These are phyloP conservation scores for Fistulinella cinereoalba DNA, from an alignment of 1,284 basidiomycete species.

Conservation along the genomic window DNA sequence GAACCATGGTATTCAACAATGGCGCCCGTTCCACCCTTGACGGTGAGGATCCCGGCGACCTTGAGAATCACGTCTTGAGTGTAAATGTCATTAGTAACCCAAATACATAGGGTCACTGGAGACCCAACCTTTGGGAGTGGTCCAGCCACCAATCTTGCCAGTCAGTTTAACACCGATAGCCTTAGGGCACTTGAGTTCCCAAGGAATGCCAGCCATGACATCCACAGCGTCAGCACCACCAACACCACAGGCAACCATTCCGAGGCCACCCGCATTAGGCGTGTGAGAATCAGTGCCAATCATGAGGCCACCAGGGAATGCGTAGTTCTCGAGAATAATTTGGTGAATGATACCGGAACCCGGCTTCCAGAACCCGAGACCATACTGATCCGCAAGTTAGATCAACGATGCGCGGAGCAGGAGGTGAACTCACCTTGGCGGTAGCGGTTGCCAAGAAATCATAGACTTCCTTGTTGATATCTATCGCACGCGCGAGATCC, in stretches of 20 bases:
- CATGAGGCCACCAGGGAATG: slow-evolving; percentile 98
- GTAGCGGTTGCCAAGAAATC: slow-evolving; percentile 98
- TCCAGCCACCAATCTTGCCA: slow-evolving; percentile 96
- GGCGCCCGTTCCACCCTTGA: slow-evolving; percentile 97
- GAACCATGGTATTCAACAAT: slow-evolving; percentile 94
- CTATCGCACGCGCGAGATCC: slow-evolving; percentile 90
- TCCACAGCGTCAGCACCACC: slow-evolving; percentile 99
- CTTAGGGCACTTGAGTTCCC: slow-evolving; percentile 99
- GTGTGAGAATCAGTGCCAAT: slow-evolving; percentile 99
- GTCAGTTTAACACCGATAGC: slow-evolving; percentile 97
- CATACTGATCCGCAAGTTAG: slow-evolving; percentile 57
- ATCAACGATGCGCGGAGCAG: not conserved
- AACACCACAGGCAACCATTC: slow-evolving; percentile 98
- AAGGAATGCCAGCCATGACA: slow-evolving; percentile 96
- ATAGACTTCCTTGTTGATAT: slow-evolving; percentile 99
- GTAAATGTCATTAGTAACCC: slow-evolving; percentile 3
- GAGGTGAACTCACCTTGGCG: slow-evolving; percentile 62
- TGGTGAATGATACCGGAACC: slow-evolving; percentile 99
- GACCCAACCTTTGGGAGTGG: slow-evolving; percentile 84
- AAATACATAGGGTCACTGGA: not conserved
- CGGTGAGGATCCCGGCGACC: slow-evolving; percentile 95
- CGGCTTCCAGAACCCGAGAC: slow-evolving; percentile 99
- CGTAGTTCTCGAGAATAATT: slow-evolving; percentile 98
- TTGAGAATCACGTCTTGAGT: slow-evolving; percentile 88
- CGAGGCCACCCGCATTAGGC: slow-evolving; percentile 97